phyloP scores from a whole-genome alignment of 2,329 filamentous ascomycete genomes.

The Sclerotinia trifoliorum region DNA sequence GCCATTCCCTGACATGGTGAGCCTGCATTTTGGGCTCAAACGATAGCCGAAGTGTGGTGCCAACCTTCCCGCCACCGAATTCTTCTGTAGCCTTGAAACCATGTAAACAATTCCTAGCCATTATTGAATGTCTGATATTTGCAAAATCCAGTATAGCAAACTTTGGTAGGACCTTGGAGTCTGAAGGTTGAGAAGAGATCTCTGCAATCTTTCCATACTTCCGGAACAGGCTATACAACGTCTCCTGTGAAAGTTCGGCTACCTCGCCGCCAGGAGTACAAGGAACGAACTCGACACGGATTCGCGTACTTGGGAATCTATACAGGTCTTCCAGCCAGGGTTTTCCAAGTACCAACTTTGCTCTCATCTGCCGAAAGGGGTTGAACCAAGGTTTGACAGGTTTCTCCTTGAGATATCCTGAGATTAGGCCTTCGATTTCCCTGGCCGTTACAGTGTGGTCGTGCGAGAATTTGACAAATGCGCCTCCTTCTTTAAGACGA shows the following conservation, averaged over 20 bases:
- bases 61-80: slow-evolving; percentile 69
- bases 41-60: slow-evolving; percentile 75
- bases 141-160: slow-evolving; percentile 79
- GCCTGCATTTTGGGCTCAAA: slow-evolving; percentile 78
- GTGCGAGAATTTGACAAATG: slow-evolving; percentile 81
- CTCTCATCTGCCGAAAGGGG: slow-evolving; percentile 69
- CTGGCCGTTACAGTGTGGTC: slow-evolving; percentile 44
- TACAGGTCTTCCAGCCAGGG: slow-evolving; percentile 95
- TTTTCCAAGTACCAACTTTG: slow-evolving; percentile 73
- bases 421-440: slow-evolving; percentile 59
- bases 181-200: slow-evolving; percentile 76
- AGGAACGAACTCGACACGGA: slow-evolving; percentile 84
- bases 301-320: slow-evolving; percentile 69
- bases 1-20: slow-evolving; percentile 83
- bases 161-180: slow-evolving; percentile 80
- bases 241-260: slow-evolving; percentile 81
- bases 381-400: slow-evolving; percentile 89
- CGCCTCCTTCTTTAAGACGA: slow-evolving; percentile 85
- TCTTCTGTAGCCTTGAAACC: slow-evolving; percentile 70
- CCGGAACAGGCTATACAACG: slow-evolving; percentile 81
- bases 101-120: slow-evolving; percentile 67
- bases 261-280: slow-evolving; percentile 67
- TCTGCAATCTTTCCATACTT: slow-evolving; percentile 88
- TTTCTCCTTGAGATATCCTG: slow-evolving; percentile 62
- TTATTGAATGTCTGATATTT: slow-evolving; percentile 46